A percentile compares a stretch with the other conserved stretches of the same genome.
Evolutionary conservation across 495 filamentous ascomycete species (phyloP).

Genomic region (Aspergillus nanangensis): DNA sequence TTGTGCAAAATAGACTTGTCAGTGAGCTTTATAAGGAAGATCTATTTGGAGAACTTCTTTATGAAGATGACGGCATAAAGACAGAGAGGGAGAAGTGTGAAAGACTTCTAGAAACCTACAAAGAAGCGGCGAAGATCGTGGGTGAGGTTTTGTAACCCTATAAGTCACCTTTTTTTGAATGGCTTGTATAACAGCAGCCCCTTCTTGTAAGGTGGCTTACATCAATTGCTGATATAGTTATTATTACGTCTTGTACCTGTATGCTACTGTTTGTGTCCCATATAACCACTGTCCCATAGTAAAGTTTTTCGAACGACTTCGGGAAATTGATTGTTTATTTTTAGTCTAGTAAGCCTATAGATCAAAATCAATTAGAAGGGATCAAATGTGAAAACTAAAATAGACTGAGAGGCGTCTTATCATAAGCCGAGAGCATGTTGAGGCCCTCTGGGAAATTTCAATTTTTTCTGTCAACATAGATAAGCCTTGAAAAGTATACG

Average conservation of each 20-base stretch:
- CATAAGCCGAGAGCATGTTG: too few relatives aligned
- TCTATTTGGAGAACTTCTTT: slow-evolving; percentile 89
- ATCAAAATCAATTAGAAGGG: too few relatives aligned
- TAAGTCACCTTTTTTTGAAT: background rate
- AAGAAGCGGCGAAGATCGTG: slow-evolving; percentile 95
- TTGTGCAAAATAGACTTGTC: slow-evolving; percentile 92
- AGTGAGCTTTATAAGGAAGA: slow-evolving; percentile 92
- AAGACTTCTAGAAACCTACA: slow-evolving; percentile 87
- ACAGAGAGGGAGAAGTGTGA: slow-evolving; percentile 98
- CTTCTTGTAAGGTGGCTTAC: background rate
- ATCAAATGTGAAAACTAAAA: too few relatives aligned
- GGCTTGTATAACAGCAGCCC: background rate
- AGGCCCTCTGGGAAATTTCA: too few relatives aligned
- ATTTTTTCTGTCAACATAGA: too few relatives aligned
- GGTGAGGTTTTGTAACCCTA: slow-evolving; percentile 77
- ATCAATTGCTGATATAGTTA: background rate
- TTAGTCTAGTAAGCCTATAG: too few relatives aligned
- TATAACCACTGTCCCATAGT: too few relatives aligned
- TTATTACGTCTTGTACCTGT: background rate
- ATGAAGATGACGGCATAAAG: slow-evolving; percentile 96
- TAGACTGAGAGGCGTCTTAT: too few relatives aligned
- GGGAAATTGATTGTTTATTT: too few relatives aligned
- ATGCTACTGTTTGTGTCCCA: slow-evolving; percentile 1
- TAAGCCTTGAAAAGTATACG: too few relatives aligned
- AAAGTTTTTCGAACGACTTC: too few relatives aligned